A percentile compares a stretch with the other conserved stretches of the same genome.
Conservation (phyloP, 108 stramenopile species). For the Fragilaria crotonensis region DNA sequence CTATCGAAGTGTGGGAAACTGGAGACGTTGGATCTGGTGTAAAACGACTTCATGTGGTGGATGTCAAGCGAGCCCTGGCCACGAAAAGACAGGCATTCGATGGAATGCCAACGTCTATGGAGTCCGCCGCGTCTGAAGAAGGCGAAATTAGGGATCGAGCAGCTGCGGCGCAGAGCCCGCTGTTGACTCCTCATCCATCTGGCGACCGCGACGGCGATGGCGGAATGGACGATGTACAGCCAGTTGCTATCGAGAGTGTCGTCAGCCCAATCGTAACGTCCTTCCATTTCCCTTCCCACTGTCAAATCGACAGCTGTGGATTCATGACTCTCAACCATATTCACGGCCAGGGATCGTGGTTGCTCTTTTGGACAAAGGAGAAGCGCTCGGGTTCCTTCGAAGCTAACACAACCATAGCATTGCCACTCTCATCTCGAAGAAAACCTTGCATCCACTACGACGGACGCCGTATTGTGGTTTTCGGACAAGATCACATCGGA, state of each 20-base stretch:
- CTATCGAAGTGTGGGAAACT: constrained; percentile 45
- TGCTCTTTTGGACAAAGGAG: constrained; percentile 35
- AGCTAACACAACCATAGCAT: constrained; percentile 39
- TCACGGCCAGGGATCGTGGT: constrained; percentile 30
- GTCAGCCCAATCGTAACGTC: background rate
- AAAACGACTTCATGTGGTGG: too few species aligned
- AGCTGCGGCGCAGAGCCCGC: too few species aligned
- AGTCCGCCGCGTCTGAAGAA: background rate
- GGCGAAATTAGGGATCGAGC: background rate
- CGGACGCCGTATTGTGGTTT: constrained; percentile 54
- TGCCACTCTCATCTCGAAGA: constrained; percentile 42
- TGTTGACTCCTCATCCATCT: too few species aligned
- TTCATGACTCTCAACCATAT: constrained; percentile 55
- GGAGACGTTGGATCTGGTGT: constrained; percentile 1
- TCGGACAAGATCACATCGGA: constrained; percentile 64
- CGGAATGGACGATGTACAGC: too few species aligned
- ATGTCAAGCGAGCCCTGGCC: background rate
- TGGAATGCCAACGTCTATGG: background rate
- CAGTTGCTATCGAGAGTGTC: too few species aligned
- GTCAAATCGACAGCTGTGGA: constrained; percentile 31
- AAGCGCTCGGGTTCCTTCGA: constrained; percentile 12
- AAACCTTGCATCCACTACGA: constrained; percentile 45
- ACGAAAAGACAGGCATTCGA: background rate
- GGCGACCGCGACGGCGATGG: too few species aligned
- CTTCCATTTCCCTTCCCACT: constrained; percentile 29